Conservation (phyloP, 2,329 filamentous ascomycete species). For the Monilinia aucupariae region DNA sequence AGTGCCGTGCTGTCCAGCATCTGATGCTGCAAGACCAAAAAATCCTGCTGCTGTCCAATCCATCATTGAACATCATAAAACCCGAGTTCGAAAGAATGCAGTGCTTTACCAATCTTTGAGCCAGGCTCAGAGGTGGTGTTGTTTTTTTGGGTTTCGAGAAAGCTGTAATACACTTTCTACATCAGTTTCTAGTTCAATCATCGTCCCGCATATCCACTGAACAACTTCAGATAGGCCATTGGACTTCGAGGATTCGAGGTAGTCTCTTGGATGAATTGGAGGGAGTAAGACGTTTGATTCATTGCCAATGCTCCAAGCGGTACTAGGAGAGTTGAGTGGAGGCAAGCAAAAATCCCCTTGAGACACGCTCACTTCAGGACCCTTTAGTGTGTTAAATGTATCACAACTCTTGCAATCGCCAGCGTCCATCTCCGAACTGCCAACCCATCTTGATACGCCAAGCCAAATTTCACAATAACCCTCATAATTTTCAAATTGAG, state of each 20-base stretch:
- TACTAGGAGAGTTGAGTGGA: background rate
- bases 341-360: background rate
- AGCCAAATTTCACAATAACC: background rate
- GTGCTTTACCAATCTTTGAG: background rate
- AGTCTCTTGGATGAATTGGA: background rate
- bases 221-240: background rate
- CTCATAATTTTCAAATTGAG: background rate
- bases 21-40: background rate
- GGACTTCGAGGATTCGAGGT: background rate
- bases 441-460: background rate
- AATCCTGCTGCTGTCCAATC: background rate
- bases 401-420: background rate
- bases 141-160: background rate
- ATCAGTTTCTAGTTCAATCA: background rate
- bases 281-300: background rate
- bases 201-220: slow-evolving; percentile 1
- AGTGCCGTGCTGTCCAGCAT: background rate
- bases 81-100: background rate
- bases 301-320: background rate
- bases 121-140: background rate
- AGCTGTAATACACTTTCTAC: background rate
- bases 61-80: background rate
- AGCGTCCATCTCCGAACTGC: background rate
- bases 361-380: background rate
- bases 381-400: slow-evolving; percentile 2